Evolutionary conservation across 441 rosid genomes (phyloP).

Genomic region (Erodium chrysanthum): DNA sequence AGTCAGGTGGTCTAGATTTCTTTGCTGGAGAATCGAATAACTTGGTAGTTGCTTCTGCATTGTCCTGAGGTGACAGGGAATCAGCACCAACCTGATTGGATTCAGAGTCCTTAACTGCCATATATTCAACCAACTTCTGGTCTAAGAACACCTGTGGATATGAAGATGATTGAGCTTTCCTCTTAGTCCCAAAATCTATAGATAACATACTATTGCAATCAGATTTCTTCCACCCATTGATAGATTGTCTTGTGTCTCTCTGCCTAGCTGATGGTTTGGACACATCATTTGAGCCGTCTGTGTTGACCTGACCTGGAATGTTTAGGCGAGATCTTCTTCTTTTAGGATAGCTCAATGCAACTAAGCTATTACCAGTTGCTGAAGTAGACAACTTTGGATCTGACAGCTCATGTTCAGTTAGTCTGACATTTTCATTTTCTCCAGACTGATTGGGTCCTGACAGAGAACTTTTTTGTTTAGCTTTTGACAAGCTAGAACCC

Average conservation of each 20-base stretch:
- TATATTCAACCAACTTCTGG: background rate
- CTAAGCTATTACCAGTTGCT: constrained; percentile 18
- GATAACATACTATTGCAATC: background rate
- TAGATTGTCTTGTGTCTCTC: background rate
- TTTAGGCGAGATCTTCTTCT: constrained; percentile 38
- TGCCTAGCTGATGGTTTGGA: background rate
- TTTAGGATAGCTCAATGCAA: constrained; percentile 31
- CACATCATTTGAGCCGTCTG: background rate
- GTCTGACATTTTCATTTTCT: background rate
- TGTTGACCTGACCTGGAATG: constrained; percentile 22
- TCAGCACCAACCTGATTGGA: background rate
- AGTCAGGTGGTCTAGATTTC: constrained; percentile 21
- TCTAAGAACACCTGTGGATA: background rate
- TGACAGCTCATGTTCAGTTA: constrained; percentile 14
- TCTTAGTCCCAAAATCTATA: background rate
- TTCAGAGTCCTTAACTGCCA: background rate
- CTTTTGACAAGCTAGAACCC: constrained; percentile 6
- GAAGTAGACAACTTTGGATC: constrained; percentile 15
- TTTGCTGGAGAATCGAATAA: constrained; percentile 20
- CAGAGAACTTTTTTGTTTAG: background rate
- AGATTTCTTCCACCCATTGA: background rate
- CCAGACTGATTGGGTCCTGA: background rate
- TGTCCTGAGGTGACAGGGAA: background rate
- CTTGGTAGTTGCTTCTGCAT: constrained; percentile 17
- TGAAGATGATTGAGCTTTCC: constrained; percentile 5